Percentiles rank a stretch among this genome's conserved stretches.
Conservation (phyloP, 495 filamentous ascomycete species). For the Astrocystis sublimbata region DNA sequence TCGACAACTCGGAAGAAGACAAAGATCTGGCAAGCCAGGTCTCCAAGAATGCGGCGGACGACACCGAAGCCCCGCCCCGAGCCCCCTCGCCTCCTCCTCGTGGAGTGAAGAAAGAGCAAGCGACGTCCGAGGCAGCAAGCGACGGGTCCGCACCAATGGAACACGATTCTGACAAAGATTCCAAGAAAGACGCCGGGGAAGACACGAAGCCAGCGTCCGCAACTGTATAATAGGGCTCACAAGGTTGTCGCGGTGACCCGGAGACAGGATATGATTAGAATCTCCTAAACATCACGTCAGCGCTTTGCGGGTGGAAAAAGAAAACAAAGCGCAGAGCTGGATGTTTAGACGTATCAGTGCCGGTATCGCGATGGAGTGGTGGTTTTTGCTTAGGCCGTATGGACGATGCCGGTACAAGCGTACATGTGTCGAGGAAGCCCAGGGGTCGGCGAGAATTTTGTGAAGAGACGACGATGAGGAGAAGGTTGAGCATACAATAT, state of each 20-base stretch:
- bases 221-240: constrained; percentile 28
- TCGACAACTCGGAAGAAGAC: constrained; percentile 84
- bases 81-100: constrained; percentile 36
- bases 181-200: constrained; percentile 25
- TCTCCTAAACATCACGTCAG: constrained; percentile 15
- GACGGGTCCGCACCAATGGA: constrained; percentile 18
- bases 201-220: constrained; percentile 28
- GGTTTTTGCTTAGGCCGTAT: constrained; percentile 3
- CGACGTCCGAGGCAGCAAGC: constrained; percentile 19
- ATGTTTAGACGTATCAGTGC: constrained; percentile 16
- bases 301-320: constrained; percentile 7
- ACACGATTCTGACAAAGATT: constrained; percentile 11
- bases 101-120: constrained; percentile 27
- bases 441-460: constrained; percentile 9
- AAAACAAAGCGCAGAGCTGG: constrained; percentile 8
- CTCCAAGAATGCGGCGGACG: constrained; percentile 39
- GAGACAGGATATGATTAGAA: constrained; percentile 13
- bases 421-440: constrained; percentile 9
- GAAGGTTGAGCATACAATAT: constrained; percentile 13
- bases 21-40: constrained; percentile 66
- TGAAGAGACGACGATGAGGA: constrained; percentile 5
- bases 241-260: neutral
- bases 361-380: constrained; percentile 9
- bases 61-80: constrained; percentile 25
- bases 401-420: constrained; percentile 7